Evolutionary conservation across 2,329 filamentous ascomycete genomes (phyloP).

Genomic region (Microsporum canis): DNA sequence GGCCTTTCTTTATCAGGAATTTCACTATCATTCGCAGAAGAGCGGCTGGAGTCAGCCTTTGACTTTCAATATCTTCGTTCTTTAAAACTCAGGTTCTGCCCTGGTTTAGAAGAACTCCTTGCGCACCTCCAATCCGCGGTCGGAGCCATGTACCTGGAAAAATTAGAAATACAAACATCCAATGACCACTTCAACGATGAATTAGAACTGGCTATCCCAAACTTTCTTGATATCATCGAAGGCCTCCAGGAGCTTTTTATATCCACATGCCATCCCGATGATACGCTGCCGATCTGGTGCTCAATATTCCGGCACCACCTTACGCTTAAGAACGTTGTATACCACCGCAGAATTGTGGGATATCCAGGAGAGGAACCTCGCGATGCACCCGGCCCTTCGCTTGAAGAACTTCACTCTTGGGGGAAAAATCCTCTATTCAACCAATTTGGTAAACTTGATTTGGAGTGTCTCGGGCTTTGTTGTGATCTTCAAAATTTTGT

Average conservation of each 20-base stretch:
- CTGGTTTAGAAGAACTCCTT: no score
- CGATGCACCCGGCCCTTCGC: background rate
- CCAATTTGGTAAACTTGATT: background rate
- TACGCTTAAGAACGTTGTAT: conserved; percentile 7
- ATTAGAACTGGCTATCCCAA: background rate
- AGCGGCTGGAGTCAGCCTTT: no score
- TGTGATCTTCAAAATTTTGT: conserved; percentile 3
- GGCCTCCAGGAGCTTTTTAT: conserved; percentile 6
- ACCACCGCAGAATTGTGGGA: conserved; percentile 4
- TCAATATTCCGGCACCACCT: conserved; percentile 2
- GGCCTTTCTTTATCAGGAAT: no score
- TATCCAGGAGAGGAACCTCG: background rate
- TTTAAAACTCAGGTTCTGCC: no score
- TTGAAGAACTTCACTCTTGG: background rate
- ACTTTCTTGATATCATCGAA: conserved; percentile 1
- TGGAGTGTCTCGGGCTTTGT: conserved; percentile 6
- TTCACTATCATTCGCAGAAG: no score
- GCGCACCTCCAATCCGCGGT: background rate
- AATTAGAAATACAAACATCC: background rate
- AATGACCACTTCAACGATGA: background rate
- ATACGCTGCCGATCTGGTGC: background rate
- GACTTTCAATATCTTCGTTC: no score
- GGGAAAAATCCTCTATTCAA: background rate
- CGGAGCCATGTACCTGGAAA: background rate
- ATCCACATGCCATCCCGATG: background rate